Evolutionary conservation across 352 stramenopile species (phyloP), one percentile per base, ranked within the genome.

Genomic region (Globisporangium emineosum): DNA sequence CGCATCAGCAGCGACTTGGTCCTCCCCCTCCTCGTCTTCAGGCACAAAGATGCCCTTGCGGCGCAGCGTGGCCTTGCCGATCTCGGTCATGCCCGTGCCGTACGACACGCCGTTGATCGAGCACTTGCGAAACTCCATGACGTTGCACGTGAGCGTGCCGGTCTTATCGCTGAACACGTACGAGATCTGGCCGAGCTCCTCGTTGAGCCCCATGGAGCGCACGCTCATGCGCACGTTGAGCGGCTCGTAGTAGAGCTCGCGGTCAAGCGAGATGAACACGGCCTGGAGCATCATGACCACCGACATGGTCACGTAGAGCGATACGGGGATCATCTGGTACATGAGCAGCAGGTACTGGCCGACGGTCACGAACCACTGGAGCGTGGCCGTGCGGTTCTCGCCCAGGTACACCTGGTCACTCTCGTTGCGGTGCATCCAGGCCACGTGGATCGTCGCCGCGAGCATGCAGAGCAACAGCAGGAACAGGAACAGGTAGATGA

Each of bases 311-410:
- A 99, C 96, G 72, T 99, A 99, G 15, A 99, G 86, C 72, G 91
- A 98, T 29, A 99, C 84, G 15, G 97, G 97, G 33, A 99, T 97
- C 80, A 99, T 98, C 71, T 98, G 94, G 76, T 92, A 98, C 78
- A 98, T 94, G 50, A 99, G 82, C 21, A 98, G 79, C 29, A 99
- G 90, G 78, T 98, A 99, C 57, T 83, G 88, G 29, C 95, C 77
- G 60, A 97, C 91, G 9, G 91, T 72, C 19, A 90, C 61, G 42
- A 98, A 90, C 71, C 80, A 89, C 67, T 90, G 79, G n/a, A 74
- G 76, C 30, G 71, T 62, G 7, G 78, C 72, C 2, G 47, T 58
- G 12, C 78, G 79, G 47, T 76, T 72, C 73, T 73, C 86, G 50
- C 60, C 59, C 27, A 90, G 54, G 65, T 89, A 90, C 65, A 73